Percentiles rank a stretch among this genome's conserved stretches.
These are phyloP conservation scores for Phaeosphaeria sp. DNA, from an alignment of 2,329 filamentous ascomycete genomes.

Conservation along the genomic window DNA sequence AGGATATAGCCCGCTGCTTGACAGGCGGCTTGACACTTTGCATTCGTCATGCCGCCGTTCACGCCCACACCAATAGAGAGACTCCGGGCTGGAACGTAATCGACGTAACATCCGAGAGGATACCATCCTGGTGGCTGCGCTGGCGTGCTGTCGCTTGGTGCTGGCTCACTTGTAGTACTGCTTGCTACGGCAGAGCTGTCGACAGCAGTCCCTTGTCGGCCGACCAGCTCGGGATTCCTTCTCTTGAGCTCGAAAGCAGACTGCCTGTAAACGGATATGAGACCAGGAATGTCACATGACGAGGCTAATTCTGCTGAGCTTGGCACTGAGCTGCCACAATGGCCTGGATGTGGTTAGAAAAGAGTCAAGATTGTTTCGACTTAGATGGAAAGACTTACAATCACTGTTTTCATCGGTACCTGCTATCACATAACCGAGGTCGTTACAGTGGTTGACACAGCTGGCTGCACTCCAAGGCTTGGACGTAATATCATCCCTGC, in stretches of 20 bases:
- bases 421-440: slow-evolving; percentile 35
- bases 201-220: neutral
- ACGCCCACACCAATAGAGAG: slow-evolving; percentile 22
- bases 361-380: neutral
- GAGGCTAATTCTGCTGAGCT: slow-evolving; percentile 13
- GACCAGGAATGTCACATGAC: neutral
- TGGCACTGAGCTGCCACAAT: slow-evolving; percentile 33
- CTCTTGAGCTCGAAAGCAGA: neutral
- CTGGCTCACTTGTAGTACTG: neutral
- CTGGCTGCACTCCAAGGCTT: slow-evolving; percentile 33
- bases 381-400: slow-evolving; percentile 13
- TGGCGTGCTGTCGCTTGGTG: slow-evolving; percentile 26
- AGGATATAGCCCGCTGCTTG: slow-evolving; percentile 18
- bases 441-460: slow-evolving; percentile 37
- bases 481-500: slow-evolving; percentile 11
- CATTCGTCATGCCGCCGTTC: slow-evolving; percentile 29
- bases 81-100: slow-evolving; percentile 23
- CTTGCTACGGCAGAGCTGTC: neutral
- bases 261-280: neutral
- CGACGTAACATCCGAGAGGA: slow-evolving; percentile 32
- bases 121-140: slow-evolving; percentile 27
- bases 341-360: slow-evolving; percentile 22
- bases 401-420: slow-evolving; percentile 42
- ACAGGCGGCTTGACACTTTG: slow-evolving; percentile 29
- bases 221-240: neutral